phyloP scores from a whole-genome alignment of 257 asterid genomes.

The Ocimum tenuiflorum region DNA sequence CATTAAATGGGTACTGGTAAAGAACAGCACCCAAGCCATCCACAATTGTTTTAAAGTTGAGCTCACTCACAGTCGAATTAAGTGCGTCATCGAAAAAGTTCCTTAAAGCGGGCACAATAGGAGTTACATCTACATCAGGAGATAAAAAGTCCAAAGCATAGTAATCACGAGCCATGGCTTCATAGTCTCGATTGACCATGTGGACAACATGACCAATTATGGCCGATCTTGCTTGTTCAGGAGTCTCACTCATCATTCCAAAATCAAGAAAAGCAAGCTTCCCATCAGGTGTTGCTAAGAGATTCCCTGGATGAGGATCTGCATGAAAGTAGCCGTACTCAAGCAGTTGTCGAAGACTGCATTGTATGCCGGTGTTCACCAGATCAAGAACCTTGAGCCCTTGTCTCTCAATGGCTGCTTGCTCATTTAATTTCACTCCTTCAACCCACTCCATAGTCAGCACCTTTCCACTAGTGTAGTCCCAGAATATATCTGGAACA shows the following conservation, averaged over 20 bases:
- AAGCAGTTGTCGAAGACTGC: conserved; percentile 94
- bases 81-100: conserved; percentile 87
- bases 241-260: conserved; percentile 99
- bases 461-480: conserved; percentile 88
- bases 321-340: conserved; percentile 99
- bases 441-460: conserved; percentile 99
- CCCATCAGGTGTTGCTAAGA: conserved; percentile 92
- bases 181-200: conserved; percentile 97
- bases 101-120: conserved; percentile 85
- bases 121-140: conserved; percentile 90
- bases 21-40: conserved; percentile 92
- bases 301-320: conserved; percentile 99
- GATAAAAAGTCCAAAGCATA: conserved; percentile 84
- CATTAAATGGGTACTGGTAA: conserved; percentile 86
- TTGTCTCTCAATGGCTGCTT: conserved; percentile 89
- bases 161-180: conserved; percentile 99
- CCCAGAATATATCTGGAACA: conserved; percentile 98
- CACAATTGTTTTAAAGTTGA: conserved; percentile 88
- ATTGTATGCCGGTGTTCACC: conserved; percentile 91
- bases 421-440: conserved; percentile 90
- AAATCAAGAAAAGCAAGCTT: conserved; percentile 98
- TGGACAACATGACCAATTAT: conserved; percentile 98
- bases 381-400: conserved; percentile 93
- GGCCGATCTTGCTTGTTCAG: conserved; percentile 94
- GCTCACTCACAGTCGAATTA: conserved; percentile 88